Percentiles rank a stretch among this genome's conserved stretches.
phyloP scores from a whole-genome alignment of 345 rosid genomes.

The Populus deltoides region DNA sequence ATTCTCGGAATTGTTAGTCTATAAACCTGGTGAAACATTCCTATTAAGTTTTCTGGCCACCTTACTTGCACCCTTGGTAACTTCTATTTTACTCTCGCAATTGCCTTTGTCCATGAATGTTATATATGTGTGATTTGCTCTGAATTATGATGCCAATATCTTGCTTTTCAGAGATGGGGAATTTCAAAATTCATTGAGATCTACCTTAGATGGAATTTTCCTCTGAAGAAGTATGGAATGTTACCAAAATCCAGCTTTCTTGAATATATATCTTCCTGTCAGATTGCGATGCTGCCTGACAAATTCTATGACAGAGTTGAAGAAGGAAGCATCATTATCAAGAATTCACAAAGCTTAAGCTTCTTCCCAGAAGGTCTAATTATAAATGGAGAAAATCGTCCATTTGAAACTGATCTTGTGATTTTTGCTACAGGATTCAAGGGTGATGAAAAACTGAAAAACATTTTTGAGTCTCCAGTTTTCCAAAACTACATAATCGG shows the following conservation, averaged over 20 bases:
- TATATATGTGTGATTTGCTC: neutral
- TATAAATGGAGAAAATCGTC: constrained; percentile 8
- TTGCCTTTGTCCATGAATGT: neutral
- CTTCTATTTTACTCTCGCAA: neutral
- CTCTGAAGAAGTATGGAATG: constrained; percentile 29
- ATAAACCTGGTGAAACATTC: constrained; percentile 42
- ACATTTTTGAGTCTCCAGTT: constrained; percentile 21
- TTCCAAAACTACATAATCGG: constrained; percentile 17
- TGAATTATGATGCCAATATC: neutral
- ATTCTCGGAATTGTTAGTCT: constrained; percentile 30
- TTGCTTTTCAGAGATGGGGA: constrained; percentile 21
- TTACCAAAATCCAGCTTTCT: constrained; percentile 19
- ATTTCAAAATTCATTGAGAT: constrained; percentile 21
- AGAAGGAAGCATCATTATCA: constrained; percentile 30
- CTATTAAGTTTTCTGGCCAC: constrained; percentile 22
- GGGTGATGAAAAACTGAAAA: constrained; percentile 21
- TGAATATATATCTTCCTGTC: constrained; percentile 17
- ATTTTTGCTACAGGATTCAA: constrained; percentile 33
- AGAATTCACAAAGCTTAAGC: constrained; percentile 22
- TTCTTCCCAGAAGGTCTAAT: constrained; percentile 26
- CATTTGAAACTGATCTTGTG: constrained; percentile 16
- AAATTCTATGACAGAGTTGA: constrained; percentile 32
- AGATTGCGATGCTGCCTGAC: constrained; percentile 14
- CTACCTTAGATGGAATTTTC: constrained; percentile 20
- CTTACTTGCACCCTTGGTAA: constrained; percentile 39